Evolutionary conservation across 805 yeast genomes (phyloP), one percentile per base, ranked within the genome.

Genomic region (Ogataea wickerhamii): DNA sequence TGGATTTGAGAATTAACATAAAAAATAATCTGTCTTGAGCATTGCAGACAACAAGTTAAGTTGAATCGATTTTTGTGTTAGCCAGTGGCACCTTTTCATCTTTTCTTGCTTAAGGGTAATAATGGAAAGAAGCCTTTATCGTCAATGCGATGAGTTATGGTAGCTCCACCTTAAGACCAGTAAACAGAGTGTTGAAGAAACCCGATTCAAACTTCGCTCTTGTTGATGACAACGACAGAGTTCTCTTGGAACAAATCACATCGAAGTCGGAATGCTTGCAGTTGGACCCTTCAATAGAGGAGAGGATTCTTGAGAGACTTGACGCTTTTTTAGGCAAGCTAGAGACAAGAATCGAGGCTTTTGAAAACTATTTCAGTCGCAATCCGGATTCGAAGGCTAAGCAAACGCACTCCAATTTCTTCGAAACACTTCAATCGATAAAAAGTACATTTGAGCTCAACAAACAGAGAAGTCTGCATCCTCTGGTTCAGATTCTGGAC

Each of bases 401-500:
- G 26, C 44, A 39, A 18, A 44, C 48, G 5, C 55, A 53, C 21
- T 41, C 51, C 7, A 41, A 45, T n/a, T 45, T 61, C 23, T 57
- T 48, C 25, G 44, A 49, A 16, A 47, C 57, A 2, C 33, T 60
- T 21, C 40, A 36, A 16, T 40, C 52, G 2, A 48, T 55, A 19
- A 58, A 53, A 42, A 39, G 45, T 3, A 40, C 48, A 10, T 41
- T 54, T 27, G 36, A 43, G 14, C 46, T 47, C 23, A 56, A 50
- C 32, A 53, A 55, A 23, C 52, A 56, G 33, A 44, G 44, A 19
- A 50, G 51, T 21, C 32, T 56, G 28, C 59, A 58, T 34, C 61
- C 62, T 6, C 34, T 59, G 12, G 40, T 50, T 14, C 56, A 53
- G 34, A 52, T 62, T 7, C 37, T 62, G 7, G 63, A 61, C 37